Evolutionary conservation across 441 rosid species (phyloP).

Genomic region (Macaranga tanarius): DNA sequence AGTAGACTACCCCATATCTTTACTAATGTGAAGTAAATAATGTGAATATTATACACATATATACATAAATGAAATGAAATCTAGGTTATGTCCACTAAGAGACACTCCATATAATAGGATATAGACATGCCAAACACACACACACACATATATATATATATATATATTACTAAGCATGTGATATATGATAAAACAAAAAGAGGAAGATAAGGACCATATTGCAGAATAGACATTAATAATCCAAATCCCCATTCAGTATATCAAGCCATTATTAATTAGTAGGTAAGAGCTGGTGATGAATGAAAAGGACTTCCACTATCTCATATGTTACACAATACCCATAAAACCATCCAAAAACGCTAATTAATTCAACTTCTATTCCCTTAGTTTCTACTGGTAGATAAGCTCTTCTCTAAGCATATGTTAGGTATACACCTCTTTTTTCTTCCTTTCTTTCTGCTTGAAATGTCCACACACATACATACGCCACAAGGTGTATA

Average conservation of each 20-base stretch:
- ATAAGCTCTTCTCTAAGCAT: background rate
- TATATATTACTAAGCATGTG: too few relatives aligned
- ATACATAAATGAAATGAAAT: too few relatives aligned
- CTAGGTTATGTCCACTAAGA: too few relatives aligned
- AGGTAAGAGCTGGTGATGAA: background rate
- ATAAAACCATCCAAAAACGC: background rate
- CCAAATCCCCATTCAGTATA: conserved; percentile 18
- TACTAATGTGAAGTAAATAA: background rate
- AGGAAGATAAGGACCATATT: conserved; percentile 10
- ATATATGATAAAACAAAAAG: background rate
- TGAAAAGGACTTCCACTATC: conserved; percentile 30
- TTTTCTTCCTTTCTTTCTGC: too few relatives aligned
- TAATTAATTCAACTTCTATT: background rate
- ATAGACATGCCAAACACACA: too few relatives aligned
- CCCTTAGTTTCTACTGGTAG: background rate
- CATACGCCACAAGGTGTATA: too few relatives aligned
- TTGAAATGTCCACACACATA: too few relatives aligned
- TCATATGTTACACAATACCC: conserved; percentile 6
- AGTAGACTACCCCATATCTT: too few relatives aligned
- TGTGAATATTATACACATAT: too few relatives aligned
- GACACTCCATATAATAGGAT: background rate
- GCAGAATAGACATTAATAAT: background rate
- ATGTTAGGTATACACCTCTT: background rate
- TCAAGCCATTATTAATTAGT: conserved; percentile 19
- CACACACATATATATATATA: too few relatives aligned